Evolutionary conservation across 305 asterid species (phyloP), one percentile per base, ranked within the genome.

Genomic region (Andrographis paniculata): DNA sequence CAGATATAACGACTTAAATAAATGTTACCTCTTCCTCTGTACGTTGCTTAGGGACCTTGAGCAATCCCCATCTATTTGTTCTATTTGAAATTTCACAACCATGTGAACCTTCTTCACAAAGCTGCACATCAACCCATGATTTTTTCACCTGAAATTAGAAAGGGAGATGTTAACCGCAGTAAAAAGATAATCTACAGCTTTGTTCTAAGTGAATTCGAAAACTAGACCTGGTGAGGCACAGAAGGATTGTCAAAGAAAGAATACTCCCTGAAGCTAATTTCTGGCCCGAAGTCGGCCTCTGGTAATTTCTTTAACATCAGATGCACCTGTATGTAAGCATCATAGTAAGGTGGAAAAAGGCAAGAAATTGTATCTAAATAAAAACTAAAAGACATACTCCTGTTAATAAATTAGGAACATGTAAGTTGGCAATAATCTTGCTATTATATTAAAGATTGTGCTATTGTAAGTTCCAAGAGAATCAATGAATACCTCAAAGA

Each of bases 91-190:
- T 60, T 63, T 73, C 76, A 63, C 99, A 92, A 59, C 81, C 88
- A 20, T 12, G 59, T 56, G 95, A 81, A 31, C 93, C 95, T 60
- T 75, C 86, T 55, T 73, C 84, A 70, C 99, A 92, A 62, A 92
- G 82, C 56, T 74, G 84, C 66, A 92, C 99, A 48, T 92, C 70
- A 23, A 92, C 82, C 97, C 95, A 81, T 9, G 97, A 92, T 52
- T 84, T 79, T 70, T 79, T 92, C 61, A 87, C 94, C 99, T 91
- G 78, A 37, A 37, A 37, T 33, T 4, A 13, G 42, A 17, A n/a
- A 37, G 0, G 8, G 16, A 9, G 4, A 43, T 44, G 53, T 45
- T 14, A 22, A 58, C 48, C 45, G 45, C 47, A 51, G 24, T 38
- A 44, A 3, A n/a, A 38, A 15, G 28, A 33, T 5, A 22, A 30